Percentiles rank a stretch among this genome's conserved stretches.
Conservation (phyloP, 108 stramenopile species). For the Skeletonema menzelii region DNA sequence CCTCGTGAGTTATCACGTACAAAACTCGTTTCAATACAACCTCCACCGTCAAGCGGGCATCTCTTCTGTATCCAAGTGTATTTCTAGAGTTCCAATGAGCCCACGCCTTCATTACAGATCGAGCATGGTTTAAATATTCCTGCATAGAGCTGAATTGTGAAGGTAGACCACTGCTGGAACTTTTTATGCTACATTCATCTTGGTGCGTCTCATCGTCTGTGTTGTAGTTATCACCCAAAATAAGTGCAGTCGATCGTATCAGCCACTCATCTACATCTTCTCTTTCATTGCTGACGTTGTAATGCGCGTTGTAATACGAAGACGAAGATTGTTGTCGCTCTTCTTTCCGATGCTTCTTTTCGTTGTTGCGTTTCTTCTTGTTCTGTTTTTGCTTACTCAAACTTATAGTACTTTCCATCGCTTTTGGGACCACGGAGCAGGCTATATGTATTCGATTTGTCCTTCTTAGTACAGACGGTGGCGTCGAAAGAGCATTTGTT, state of each 20-base stretch:
- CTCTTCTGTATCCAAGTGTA: neutral
- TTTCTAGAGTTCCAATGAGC: slow-evolving; percentile 4
- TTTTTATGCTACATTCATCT: neutral
- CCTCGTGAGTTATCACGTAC: neutral
- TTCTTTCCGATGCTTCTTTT: neutral
- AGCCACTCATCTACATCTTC: slow-evolving; percentile 11
- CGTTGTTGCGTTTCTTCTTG: neutral
- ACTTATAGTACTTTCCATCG: neutral
- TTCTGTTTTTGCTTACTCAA: neutral
- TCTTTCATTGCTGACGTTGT: neutral
- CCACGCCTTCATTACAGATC: slow-evolving; percentile 26
- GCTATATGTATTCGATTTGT: neutral
- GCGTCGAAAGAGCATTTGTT: neutral
- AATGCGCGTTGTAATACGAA: neutral
- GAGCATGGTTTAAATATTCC: slow-evolving; percentile 17
- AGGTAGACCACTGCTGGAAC: neutral
- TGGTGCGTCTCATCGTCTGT: neutral
- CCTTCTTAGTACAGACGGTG: neutral
- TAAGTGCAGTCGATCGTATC: slow-evolving; percentile 5
- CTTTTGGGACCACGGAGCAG: neutral
- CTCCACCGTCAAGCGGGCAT: slow-evolving; percentile 11
- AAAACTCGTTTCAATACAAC: slow-evolving; percentile 10
- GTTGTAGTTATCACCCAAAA: slow-evolving; percentile 2
- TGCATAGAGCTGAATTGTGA: neutral
- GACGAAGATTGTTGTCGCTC: neutral